phyloP scores from a whole-genome alignment of 2,329 filamentous ascomycete species.

The Cytospora chrysosperma region DNA sequence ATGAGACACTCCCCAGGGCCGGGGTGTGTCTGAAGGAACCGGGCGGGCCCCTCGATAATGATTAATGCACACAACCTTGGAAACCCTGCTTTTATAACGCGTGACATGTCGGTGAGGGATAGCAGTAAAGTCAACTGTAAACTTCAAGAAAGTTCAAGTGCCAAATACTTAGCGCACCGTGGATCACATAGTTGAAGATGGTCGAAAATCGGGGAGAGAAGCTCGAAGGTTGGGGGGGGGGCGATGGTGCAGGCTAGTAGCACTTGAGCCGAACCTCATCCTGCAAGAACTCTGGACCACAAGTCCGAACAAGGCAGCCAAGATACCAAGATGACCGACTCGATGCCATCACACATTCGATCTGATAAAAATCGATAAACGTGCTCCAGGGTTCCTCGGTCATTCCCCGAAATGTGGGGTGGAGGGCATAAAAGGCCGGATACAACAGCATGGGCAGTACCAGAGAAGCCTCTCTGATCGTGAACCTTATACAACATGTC shows the following conservation, averaged over 20 bases:
- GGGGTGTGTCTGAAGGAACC: conserved; percentile 16
- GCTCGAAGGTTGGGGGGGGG: too few relatives aligned
- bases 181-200: neutral
- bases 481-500: conserved; percentile 3
- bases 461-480: neutral
- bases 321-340: conserved; percentile 10
- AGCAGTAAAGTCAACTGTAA: neutral
- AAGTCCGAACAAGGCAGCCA: too few relatives aligned
- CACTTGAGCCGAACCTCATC: too few relatives aligned
- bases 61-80: too few relatives aligned
- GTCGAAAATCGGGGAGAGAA: neutral
- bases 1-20: conserved; percentile 17
- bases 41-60: neutral
- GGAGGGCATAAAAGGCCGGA: too few relatives aligned
- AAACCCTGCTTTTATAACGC: too few relatives aligned
- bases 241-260: too few relatives aligned
- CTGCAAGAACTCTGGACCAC: too few relatives aligned
- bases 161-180: neutral
- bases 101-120: too few relatives aligned
- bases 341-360: conserved; percentile 3
- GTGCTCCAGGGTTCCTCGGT: neutral
- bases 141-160: neutral
- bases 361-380: neutral
- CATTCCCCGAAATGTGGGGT: too few relatives aligned
- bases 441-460: too few relatives aligned